Conservation (phyloP, 768 basidiomycete genomes). For the Tulasnella sp. region DNA sequence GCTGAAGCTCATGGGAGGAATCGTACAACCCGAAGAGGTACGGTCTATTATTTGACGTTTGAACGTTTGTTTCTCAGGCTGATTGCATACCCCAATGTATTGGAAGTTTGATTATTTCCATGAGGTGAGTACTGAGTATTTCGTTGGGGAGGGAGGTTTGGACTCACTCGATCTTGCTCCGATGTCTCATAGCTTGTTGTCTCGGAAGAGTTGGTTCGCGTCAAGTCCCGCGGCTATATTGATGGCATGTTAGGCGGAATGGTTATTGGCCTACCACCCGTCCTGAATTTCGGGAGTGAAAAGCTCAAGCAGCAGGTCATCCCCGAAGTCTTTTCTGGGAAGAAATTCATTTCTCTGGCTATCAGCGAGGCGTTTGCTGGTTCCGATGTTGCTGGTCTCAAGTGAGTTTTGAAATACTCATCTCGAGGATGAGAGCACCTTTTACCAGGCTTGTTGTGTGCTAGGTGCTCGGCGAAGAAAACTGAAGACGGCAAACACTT, state of each 20-base stretch:
- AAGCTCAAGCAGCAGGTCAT: constrained; percentile 60
- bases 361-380: constrained; percentile 92
- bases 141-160: not conserved
- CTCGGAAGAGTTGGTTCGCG: constrained; percentile 68
- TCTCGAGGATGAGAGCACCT: not conserved
- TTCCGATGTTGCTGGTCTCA: constrained; percentile 66
- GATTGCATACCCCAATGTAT: not conserved
- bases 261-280: constrained; percentile 78
- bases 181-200: constrained; percentile 47
- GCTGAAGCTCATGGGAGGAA: constrained; percentile 57
- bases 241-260: constrained; percentile 42
- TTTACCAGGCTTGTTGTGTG: constrained; percentile 18
- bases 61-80: not conserved
- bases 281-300: constrained; percentile 76
- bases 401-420: constrained; percentile 14
- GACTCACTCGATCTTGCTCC: not conserved
- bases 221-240: constrained; percentile 74
- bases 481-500: constrained; percentile 69
- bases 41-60: not conserved
- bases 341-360: constrained; percentile 79
- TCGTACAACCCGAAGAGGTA: constrained; percentile 57
- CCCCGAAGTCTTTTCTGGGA: constrained; percentile 59
- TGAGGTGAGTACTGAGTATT: constrained; percentile 39
- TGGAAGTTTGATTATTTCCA: constrained; percentile 81
- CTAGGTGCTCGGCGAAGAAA: constrained; percentile 69